Percentiles rank a stretch among this genome's conserved stretches.
Evolutionary conservation across 805 yeast genomes (phyloP).

Genomic region (Kodamaea hsintzibuensis): DNA sequence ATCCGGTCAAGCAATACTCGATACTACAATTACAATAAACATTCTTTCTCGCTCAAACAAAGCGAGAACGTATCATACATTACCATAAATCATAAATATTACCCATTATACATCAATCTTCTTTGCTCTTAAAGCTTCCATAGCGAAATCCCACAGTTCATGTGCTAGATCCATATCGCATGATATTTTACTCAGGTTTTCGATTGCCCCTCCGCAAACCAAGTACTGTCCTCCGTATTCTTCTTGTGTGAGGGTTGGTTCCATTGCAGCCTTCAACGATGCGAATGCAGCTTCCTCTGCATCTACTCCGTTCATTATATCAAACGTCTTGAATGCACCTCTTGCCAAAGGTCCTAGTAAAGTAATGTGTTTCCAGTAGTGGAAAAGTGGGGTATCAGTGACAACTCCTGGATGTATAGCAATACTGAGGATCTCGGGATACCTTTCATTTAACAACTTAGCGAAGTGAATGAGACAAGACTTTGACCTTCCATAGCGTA

Average conservation of each 20-base stretch:
- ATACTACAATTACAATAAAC: not conserved
- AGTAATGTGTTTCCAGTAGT: constrained; percentile 27
- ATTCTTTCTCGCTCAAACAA: not conserved
- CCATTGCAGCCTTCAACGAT: constrained; percentile 35
- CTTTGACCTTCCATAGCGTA: constrained; percentile 39
- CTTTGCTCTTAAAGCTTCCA: constrained; percentile 11
- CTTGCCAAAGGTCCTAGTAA: constrained; percentile 22
- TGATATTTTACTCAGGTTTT: constrained; percentile 25
- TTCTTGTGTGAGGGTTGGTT: constrained; percentile 20
- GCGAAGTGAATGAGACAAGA: constrained; percentile 32
- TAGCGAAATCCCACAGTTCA: constrained; percentile 31
- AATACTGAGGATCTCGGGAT: constrained; percentile 33
- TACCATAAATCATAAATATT: not conserved
- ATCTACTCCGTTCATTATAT: constrained; percentile 26
- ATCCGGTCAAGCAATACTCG: not conserved
- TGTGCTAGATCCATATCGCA: constrained; percentile 20
- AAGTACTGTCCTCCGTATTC: constrained; percentile 32
- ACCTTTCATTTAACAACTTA: constrained; percentile 24
- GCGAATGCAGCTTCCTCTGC: constrained; percentile 38
- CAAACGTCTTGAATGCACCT: constrained; percentile 15
- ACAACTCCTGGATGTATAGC: constrained; percentile 43
- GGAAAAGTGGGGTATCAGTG: constrained; percentile 34
- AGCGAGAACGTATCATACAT: not conserved
- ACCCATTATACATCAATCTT: not conserved
- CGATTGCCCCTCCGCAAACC: constrained; percentile 32